A percentile compares a stretch with the other conserved stretches of the same genome.
Evolutionary conservation across 306 rosid species (phyloP).

Genomic region (Aeschynomene evenia): DNA sequence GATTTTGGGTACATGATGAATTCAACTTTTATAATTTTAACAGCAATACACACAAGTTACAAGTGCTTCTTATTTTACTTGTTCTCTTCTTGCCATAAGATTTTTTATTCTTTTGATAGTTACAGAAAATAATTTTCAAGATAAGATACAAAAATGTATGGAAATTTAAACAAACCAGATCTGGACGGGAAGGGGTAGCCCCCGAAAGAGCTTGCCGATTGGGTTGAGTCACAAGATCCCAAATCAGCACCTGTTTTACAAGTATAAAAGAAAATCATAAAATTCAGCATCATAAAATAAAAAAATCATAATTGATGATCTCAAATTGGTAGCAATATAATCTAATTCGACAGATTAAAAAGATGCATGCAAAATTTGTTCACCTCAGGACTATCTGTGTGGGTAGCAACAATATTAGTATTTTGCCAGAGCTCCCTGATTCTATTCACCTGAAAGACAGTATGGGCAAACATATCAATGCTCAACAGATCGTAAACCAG

Average conservation of each 20-base stretch:
- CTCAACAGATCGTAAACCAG: neutral
- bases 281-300: neutral
- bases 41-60: constrained; percentile 8
- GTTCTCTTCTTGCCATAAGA: neutral
- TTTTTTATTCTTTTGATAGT: neutral
- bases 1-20: neutral
- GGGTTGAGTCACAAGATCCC: constrained; percentile 93
- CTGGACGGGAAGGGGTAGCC: constrained; percentile 82
- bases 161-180: constrained; percentile 75
- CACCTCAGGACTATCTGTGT: constrained; percentile 95
- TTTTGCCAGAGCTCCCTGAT: constrained; percentile 88
- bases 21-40: constrained; percentile 3
- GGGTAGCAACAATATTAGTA: constrained; percentile 81
- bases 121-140: neutral
- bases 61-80: neutral
- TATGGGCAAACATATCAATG: neutral
- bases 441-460: constrained; percentile 77
- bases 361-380: constrained; percentile 13
- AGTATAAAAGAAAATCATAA: neutral
- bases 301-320: neutral
- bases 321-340: neutral
- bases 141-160: neutral
- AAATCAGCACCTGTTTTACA: constrained; percentile 67
- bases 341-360: neutral
- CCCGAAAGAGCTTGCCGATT: constrained; percentile 81